Base-by-base conservation (phyloP, 1,284 basidiomycete species). In the Vanrija sp. region DNA sequence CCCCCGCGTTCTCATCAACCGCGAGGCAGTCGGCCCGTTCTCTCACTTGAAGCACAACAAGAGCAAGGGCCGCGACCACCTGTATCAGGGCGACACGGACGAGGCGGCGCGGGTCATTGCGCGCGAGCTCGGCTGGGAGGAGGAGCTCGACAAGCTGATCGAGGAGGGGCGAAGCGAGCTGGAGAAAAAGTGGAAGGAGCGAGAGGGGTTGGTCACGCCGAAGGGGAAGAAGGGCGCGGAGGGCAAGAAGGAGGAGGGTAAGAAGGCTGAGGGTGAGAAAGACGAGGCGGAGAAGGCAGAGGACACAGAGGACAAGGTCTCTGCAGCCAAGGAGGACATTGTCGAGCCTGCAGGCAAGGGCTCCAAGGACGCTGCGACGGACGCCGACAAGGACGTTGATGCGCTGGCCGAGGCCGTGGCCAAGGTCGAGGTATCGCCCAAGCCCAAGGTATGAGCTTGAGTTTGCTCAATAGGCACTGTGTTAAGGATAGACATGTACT, bases 1-100 rank as follows among this genome's bases (percentile, higher is more conserved):
- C 26, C 81, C 81, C 0, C 71, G 82, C 0, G 29, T 82, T 12
- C 72, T 83, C 10, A 78, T 83, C 67, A 83, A 83, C 65, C 71
- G 81, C 38, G 81, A 83, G 65, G 58, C 70, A 0, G 82, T 82
- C 12, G 82, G 81, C 1, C 69, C 69, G 14, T 74, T 75, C 52
- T 44, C 51, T 2, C 39, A 29, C n/a, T 9, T 57, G 26, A 29
- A 38, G 43, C 46, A 45, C 51, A 51, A 52, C 43, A 38, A 49
- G 51, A 47, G 38, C n/a, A 51, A 43, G 38, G 54, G 57, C n/a
- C 54, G 67, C n/a, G 75, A 78, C 52, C 68, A 67, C 28, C 72
- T 72, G 43, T 76, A 66, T 52, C 64, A 73, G 51, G 78, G 78
- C 1, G 76, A 77, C 47, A 66, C 69, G 1, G 78, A 79, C 51